Base-by-base conservation (phyloP, 2,329 filamentous ascomycete species). In the Microsporum ferrugineum region DNA sequence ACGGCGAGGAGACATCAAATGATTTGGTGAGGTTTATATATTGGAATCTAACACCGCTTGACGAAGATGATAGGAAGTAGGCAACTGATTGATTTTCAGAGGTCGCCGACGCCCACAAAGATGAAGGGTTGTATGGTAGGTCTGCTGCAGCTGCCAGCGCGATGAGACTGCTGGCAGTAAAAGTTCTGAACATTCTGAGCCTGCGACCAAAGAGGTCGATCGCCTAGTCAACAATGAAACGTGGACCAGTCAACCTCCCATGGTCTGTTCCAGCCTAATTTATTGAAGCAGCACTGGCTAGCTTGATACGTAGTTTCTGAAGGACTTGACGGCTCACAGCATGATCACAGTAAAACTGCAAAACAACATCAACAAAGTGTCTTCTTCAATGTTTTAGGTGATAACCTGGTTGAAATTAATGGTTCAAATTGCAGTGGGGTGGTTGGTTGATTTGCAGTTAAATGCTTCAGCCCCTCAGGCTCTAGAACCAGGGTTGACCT, bases 1-100 rank as follows among this genome's bases (percentile, higher is more conserved):
- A 77, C 33, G 76, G 78, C 39, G 62, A 41, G 62, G 59, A 64
- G 71, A 31, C 58, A 36, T 63, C 60, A 33, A 66, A 65, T 14
- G 61, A 14, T 8, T 55, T 53, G 8, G 61, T 60, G 29, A 65
- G 51, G 47, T 64, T 58, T 3, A 64, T 57, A 23, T 60, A 65
- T 58, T 61, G 63, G 10, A 66, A 59, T 17, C 31, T 61, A 38
- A 66, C 47, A 10, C 60, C 58, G 17, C 56, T 63, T 29, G 64
- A 62, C 29, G 45, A 17, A 1, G 61, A 45, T 14, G 60, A 60
- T 36, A 66, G 58, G 27, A 63, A 53, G 41, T 65, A 64, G 3
- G 61, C 60, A 23, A 63, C 47, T 8, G 60, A 29, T 29, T 34
- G 47, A 45, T 65, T 62, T 55, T 57, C 38, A 3, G 53, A 57